Percentiles rank a stretch among this genome's conserved stretches.
These are phyloP conservation scores for Hirschioporus abietinus DNA, from an alignment of 768 basidiomycete species.

Conservation along the genomic window DNA sequence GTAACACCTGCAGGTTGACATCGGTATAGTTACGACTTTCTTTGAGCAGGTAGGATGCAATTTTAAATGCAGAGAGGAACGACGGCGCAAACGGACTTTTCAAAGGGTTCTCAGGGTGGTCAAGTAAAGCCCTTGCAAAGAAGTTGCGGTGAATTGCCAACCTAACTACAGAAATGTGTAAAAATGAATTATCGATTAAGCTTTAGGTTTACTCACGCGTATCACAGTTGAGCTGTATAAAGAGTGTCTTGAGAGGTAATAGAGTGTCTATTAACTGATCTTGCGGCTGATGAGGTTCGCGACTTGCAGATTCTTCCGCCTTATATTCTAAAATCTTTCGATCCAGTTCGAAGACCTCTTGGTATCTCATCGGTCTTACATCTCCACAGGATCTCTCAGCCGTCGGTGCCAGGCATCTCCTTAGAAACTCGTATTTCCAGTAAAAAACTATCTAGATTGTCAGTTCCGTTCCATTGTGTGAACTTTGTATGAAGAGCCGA, in stretches of 20 bases:
- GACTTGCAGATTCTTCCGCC: not conserved
- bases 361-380: not conserved
- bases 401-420: not conserved
- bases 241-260: not conserved
- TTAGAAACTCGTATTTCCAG: not conserved
- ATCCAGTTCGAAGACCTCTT: not conserved
- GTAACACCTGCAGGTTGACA: not conserved
- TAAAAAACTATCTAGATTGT: not conserved
- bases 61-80: conserved; percentile 48
- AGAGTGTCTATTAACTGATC: not conserved
- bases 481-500: conserved; percentile 2
- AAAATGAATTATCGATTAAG: not conserved
- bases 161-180: conserved; percentile 33
- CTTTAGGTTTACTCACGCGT: not conserved
- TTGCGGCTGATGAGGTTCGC: not conserved
- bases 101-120: conserved; percentile 60
- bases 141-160: conserved; percentile 63
- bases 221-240: not conserved
- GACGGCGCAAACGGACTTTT: conserved; percentile 60
- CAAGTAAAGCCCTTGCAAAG: conserved; percentile 68
- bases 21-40: not conserved
- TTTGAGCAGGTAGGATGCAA: not conserved
- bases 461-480: not conserved
- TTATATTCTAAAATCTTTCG: not conserved
- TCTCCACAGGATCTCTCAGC: not conserved